Percentiles rank a stretch among this genome's conserved stretches.
These are phyloP conservation scores for Camellia lanceoleosa DNA, from an alignment of 148 eudicot genomes.

Conservation along the genomic window DNA sequence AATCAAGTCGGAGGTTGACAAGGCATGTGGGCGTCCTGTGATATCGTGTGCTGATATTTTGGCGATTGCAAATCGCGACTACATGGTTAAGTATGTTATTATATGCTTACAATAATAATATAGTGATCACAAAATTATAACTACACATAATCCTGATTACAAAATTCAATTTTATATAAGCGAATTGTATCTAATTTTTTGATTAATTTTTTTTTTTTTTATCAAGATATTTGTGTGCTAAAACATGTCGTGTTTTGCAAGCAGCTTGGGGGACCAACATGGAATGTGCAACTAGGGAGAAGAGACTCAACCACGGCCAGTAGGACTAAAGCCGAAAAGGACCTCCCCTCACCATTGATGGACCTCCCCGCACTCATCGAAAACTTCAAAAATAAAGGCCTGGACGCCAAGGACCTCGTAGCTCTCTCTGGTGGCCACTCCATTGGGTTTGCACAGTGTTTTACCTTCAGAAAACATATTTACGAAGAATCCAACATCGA, in stretches of 20 bases:
- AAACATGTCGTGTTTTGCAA: not conserved
- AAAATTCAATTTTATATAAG: too few species aligned
- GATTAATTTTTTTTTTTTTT: too few species aligned
- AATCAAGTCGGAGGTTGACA: constrained; percentile 25
- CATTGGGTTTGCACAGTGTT: constrained; percentile 52
- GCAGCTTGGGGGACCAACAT: constrained; percentile 31
- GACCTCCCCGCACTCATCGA: constrained; percentile 21
- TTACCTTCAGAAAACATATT: constrained; percentile 41
- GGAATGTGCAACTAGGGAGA: constrained; percentile 34
- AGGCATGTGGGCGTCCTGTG: constrained; percentile 17
- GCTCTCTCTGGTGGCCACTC: constrained; percentile 47
- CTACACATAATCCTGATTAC: too few species aligned
- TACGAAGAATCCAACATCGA: constrained; percentile 46
- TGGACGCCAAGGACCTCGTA: constrained; percentile 22
- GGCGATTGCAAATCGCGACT: constrained; percentile 38
- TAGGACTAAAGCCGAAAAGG: constrained; percentile 9
- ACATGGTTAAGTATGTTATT: constrained; percentile 22
- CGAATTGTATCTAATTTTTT: too few species aligned
- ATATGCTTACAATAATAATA: not conserved
- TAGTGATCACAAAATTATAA: not conserved
- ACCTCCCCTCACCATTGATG: constrained; percentile 29
- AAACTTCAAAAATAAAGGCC: constrained; percentile 24
- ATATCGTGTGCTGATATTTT: constrained; percentile 42
- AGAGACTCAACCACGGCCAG: constrained; percentile 30
- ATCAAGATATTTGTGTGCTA: not conserved